These are phyloP conservation scores for Rubia yunnanensis DNA, from an alignment of 257 asterid genomes.

Conservation along the genomic window DNA sequence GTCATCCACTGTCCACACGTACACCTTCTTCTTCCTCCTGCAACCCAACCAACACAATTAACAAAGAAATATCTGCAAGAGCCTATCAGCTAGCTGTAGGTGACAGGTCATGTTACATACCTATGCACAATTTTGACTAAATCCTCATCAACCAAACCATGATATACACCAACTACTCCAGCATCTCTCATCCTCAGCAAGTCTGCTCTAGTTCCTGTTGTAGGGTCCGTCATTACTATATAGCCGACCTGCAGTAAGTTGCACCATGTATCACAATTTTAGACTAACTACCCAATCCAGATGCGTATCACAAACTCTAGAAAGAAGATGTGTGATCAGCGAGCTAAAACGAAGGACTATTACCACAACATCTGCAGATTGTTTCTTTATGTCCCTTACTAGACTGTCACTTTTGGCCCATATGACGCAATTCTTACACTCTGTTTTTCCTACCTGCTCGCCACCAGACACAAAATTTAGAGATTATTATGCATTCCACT, in stretches of 20 bases:
- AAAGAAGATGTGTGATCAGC: background rate
- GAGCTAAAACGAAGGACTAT: slow-evolving; percentile 1
- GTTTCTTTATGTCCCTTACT: slow-evolving; percentile 60
- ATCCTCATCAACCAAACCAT: slow-evolving; percentile 71
- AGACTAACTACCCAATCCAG: background rate
- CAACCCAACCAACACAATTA: background rate
- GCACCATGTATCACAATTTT: slow-evolving; percentile 1
- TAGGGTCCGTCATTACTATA: slow-evolving; percentile 73
- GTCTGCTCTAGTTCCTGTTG: slow-evolving; percentile 50
- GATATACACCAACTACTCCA: slow-evolving; percentile 82
- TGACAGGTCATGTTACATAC: slow-evolving; percentile 20
- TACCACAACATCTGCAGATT: slow-evolving; percentile 57
- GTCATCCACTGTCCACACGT: slow-evolving; percentile 87
- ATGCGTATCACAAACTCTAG: background rate
- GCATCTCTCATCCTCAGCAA: slow-evolving; percentile 76
- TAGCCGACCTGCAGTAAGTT: slow-evolving; percentile 67
- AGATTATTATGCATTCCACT: background rate
- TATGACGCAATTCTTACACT: slow-evolving; percentile 68
- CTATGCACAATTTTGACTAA: slow-evolving; percentile 64
- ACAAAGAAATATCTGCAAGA: too few relatives aligned
- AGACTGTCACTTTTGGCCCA: slow-evolving; percentile 97
- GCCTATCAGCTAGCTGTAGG: background rate
- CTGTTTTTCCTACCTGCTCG: slow-evolving; percentile 56
- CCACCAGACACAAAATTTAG: background rate
- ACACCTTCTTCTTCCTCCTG: slow-evolving; percentile 87